Conservation (phyloP, 306 rosid species). For the Myrica gale region DNA sequence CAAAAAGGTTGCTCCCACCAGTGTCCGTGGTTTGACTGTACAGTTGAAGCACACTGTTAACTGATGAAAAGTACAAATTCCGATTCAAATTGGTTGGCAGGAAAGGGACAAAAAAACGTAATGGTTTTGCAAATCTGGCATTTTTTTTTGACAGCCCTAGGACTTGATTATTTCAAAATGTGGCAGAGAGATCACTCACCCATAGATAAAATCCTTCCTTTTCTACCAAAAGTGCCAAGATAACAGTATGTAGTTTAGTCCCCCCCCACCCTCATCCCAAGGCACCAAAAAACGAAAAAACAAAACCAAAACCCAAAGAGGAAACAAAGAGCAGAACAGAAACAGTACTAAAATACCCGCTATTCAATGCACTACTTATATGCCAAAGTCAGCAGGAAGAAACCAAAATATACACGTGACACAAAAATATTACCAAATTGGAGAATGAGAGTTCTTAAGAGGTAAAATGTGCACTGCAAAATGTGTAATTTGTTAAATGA, state of each 20-base stretch:
- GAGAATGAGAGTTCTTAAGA: not conserved
- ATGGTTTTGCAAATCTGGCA: not conserved
- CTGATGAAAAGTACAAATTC: constrained; percentile 20
- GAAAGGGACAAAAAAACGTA: not conserved
- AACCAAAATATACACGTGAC: not conserved
- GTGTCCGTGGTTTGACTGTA: constrained; percentile 86
- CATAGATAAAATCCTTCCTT: not conserved
- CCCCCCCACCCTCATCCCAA: not conserved
- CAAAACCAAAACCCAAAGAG: not conserved
- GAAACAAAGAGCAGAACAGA: not conserved
- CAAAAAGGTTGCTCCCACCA: constrained; percentile 91
- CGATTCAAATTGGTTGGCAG: constrained; percentile 22
- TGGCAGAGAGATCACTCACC: not conserved
- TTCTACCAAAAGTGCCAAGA: not conserved
- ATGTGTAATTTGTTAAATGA: too few species aligned
- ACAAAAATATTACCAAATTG: not conserved
- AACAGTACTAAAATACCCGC: not conserved
- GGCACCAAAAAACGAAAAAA: too few species aligned
- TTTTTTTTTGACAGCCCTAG: constrained; percentile 11
- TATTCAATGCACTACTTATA: not conserved
- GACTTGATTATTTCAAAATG: not conserved
- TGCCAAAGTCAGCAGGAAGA: not conserved
- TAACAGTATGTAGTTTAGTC: not conserved
- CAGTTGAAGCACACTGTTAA: constrained; percentile 35
- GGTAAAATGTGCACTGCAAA: not conserved